Evolutionary conservation across 2,329 filamentous ascomycete genomes (phyloP), one percentile per base, ranked within the genome.

Genomic region (Dactylellina haptotyla): DNA sequence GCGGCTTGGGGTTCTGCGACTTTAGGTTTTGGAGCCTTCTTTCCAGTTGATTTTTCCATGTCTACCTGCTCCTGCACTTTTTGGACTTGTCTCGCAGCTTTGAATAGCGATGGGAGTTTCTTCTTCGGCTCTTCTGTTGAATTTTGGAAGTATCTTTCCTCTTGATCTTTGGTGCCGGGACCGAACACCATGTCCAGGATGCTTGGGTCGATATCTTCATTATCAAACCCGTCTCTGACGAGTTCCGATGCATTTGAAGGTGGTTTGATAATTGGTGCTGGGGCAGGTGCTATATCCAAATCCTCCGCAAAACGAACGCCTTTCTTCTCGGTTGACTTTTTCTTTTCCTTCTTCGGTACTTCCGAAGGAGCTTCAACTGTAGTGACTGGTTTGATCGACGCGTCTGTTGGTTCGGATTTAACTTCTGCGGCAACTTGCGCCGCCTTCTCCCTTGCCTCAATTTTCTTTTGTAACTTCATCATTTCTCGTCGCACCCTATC

Each of bases 301-400:
- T 85, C 84, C 32, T 88, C 83, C 1, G 92, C 89, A 80, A 97
- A 97, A n/a, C 89, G 87, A 25, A 97, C 93, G 14, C 87, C 89
- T 82, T 95, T 96, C 79, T 85, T 86, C 46, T 78, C 77, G 26
- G 78, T 56, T 5, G 69, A 8, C 14, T 73, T 80, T 9, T 77
- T 76, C 20, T 67, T 51, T 4, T 74, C 73, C 9, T 75, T 56
- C 46, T 70, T 59, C 20, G 72, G 53, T n/a, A 73, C 43, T 18
- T 65, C 59, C 25, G 72, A 54, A 23, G 75, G 80, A 6, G 78
- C 2, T 3, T 14, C 76, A 8, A 73, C 71, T 20, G 67, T 57
- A 3, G 71, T 5, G 12, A 54, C 48, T 62, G 70, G n/a, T 9
- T 58, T 14, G n/a, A 20, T 41, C 43, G n/a, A 14, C n/a, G 32